Conservation (phyloP, 305 asterid genomes). For the Fraxinus nigra region DNA sequence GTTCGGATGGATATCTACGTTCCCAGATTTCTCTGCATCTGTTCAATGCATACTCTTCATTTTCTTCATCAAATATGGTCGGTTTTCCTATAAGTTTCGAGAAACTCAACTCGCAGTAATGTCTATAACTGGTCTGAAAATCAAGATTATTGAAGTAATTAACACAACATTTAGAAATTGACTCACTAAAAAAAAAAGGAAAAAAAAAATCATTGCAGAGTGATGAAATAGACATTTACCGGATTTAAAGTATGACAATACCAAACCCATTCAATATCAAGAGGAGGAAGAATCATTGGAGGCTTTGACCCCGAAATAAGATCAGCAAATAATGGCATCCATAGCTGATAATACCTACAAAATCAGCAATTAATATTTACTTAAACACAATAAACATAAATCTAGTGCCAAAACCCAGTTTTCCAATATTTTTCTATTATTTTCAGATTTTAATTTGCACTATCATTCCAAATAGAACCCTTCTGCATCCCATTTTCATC, state of each 20-base stretch:
- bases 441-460: background rate
- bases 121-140: conserved; percentile 60
- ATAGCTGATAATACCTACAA: conserved; percentile 71
- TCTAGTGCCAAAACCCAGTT: background rate
- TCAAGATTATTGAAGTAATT: conserved; percentile 1
- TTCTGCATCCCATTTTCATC: conserved; percentile 5
- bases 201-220: background rate
- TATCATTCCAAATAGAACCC: background rate
- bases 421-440: background rate
- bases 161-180: background rate
- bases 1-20: conserved; percentile 56
- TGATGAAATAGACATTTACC: conserved; percentile 33
- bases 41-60: conserved; percentile 73
- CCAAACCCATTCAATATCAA: conserved; percentile 97
- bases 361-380: background rate
- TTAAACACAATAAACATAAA: background rate
- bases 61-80: conserved; percentile 70
- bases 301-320: conserved; percentile 52
- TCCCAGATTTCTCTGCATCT: conserved; percentile 81
- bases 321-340: conserved; percentile 90
- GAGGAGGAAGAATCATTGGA: conserved; percentile 85
- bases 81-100: conserved; percentile 72
- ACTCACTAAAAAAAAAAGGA: background rate
- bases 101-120: conserved; percentile 78
- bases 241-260: conserved; percentile 75